Conservation (phyloP, 345 rosid species). For the Excoecaria cochinchinensis region DNA sequence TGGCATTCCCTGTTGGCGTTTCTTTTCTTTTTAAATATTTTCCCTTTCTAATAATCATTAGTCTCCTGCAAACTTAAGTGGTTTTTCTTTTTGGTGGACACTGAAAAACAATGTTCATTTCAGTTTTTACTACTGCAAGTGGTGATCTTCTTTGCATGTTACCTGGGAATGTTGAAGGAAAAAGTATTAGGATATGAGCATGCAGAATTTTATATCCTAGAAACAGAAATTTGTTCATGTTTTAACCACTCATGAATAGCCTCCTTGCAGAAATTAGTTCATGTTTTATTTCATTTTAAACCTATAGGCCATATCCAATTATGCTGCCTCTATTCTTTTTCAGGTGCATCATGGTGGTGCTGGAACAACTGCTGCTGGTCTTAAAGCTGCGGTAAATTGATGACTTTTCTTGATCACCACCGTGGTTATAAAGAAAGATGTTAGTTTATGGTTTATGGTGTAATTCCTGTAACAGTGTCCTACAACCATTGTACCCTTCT, state of each 20-base stretch:
- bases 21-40: no score
- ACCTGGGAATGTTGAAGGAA: no score
- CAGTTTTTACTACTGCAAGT: no score
- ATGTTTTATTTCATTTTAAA: neutral
- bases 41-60: no score
- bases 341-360: constrained; percentile 64
- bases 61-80: no score
- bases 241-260: neutral
- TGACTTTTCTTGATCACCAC: constrained; percentile 1
- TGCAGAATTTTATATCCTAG: neutral
- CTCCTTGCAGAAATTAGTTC: no score
- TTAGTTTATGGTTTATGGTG: neutral
- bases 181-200: no score
- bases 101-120: no score
- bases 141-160: no score
- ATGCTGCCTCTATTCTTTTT: constrained; percentile 2
- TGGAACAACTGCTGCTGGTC: constrained; percentile 67
- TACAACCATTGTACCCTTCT: constrained; percentile 56
- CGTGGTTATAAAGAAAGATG: neutral
- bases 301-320: neutral
- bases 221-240: neutral
- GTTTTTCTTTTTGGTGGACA: no score
- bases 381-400: constrained; percentile 51
- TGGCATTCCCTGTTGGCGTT: no score
- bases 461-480: constrained; percentile 41